These are phyloP conservation scores for Sanguinoderma infundibulare DNA, from an alignment of 1,284 basidiomycete species.

Conservation along the genomic window DNA sequence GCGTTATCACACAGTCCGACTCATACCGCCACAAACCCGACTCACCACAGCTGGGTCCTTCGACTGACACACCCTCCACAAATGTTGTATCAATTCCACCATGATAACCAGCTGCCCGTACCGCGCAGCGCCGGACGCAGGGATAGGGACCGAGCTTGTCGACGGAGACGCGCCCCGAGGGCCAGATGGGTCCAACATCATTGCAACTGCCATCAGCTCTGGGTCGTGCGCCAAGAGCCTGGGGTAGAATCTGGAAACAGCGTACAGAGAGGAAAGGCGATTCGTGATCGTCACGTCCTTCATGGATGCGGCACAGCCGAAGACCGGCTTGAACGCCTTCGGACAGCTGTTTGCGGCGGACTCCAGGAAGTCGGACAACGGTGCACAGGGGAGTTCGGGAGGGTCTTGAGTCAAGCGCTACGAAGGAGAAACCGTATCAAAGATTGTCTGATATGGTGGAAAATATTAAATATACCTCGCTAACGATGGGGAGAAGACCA, in stretches of 20 bases:
- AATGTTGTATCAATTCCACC: constrained; percentile 61
- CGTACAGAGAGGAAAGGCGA: constrained; percentile 59
- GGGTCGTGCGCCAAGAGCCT: constrained; percentile 75
- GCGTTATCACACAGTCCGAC: background rate
- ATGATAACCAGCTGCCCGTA: constrained; percentile 70
- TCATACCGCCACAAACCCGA: background rate
- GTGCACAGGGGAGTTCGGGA: constrained; percentile 47
- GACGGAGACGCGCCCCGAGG: constrained; percentile 25
- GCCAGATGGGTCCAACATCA: constrained; percentile 56
- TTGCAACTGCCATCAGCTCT: constrained; percentile 77
- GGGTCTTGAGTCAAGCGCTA: constrained; percentile 54
- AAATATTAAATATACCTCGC: constrained; percentile 48
- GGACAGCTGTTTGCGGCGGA: constrained; percentile 58
- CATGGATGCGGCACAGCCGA: constrained; percentile 67
- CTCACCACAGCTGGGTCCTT: constrained; percentile 46
- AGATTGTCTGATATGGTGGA: background rate
- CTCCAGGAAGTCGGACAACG: constrained; percentile 54
- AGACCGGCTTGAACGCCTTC: constrained; percentile 73
- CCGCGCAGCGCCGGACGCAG: constrained; percentile 51
- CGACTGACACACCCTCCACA: constrained; percentile 48
- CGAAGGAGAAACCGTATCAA: background rate
- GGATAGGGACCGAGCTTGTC: constrained; percentile 28
- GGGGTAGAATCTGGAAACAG: constrained; percentile 56
- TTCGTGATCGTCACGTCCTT: constrained; percentile 61
- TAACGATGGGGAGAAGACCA: constrained; percentile 50